These are phyloP conservation scores for Naganishia vishniacii DNA, from an alignment of 768 basidiomycete species.

Conservation along the genomic window DNA sequence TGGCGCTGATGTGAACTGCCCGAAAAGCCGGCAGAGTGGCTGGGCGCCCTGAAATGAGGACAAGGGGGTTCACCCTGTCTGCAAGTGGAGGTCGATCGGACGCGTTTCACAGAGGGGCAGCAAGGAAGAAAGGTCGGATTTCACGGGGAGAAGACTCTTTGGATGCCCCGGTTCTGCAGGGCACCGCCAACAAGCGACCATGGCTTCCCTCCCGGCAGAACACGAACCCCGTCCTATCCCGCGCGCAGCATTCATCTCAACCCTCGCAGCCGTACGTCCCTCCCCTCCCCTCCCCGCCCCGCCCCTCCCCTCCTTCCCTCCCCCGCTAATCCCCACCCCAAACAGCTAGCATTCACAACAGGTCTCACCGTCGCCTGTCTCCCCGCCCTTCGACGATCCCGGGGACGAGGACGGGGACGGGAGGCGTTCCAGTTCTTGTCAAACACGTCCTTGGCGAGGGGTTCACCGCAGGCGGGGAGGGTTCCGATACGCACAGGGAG, in stretches of 20 bases:
- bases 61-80: no score
- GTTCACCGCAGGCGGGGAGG: neutral
- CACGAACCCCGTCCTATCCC: no score
- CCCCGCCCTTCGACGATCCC: neutral
- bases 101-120: neutral
- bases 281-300: neutral
- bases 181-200: no score
- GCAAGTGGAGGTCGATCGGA: neutral
- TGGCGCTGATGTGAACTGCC: no score
- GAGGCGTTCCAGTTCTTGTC: neutral
- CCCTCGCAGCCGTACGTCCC: slow-evolving; percentile 9
- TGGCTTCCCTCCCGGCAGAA: no score
- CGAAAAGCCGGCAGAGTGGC: no score
- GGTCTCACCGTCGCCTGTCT: slow-evolving; percentile 9
- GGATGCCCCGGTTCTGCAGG: no score
- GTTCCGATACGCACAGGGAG: neutral
- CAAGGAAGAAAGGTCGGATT: no score
- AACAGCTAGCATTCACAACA: slow-evolving; percentile 16
- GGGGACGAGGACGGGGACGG: neutral
- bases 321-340: no score
- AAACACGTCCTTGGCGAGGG: neutral
- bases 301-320: neutral
- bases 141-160: no score
- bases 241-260: slow-evolving; percentile 1
- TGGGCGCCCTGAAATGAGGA: no score